Base-by-base conservation (phyloP, 148 eudicot genomes). In the Chenopodium berlandieri region DNA sequence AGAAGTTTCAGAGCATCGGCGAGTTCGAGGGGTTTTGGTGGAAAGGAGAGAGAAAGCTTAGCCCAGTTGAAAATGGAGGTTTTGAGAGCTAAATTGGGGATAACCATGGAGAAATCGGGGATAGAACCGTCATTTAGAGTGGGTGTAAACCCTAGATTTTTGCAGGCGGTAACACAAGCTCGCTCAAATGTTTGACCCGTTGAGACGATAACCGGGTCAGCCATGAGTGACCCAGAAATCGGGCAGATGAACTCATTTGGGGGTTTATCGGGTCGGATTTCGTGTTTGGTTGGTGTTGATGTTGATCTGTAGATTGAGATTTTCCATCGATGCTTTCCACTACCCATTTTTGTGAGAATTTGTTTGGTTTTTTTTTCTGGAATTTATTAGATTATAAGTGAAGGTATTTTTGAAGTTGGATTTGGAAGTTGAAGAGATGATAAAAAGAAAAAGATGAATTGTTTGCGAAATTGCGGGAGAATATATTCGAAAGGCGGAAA, bases 151-250 rank as follows among this genome's bases (percentile, higher is more conserved):
- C 83, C 80, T 0, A 95, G 80, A 19, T 83, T 83, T 34, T 84
- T 88, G 80, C 96, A 95, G 34, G 93, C 95, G 3, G 70, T 75
- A 6, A 92, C 91, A 71, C 94, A 95, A 83, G 86, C 88, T 37
- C 94, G 90, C 16, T 95, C 98, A 81, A 93, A 92, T 3, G 98
- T 92, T 63, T 92, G 96, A 77, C 98, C 97, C 19, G 97, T 90
- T 65, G 97, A 86, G 67, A 93, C 89, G 7, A 95, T 91, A 1
- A 93, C 98, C 4, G 97, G 98, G 83, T 95, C 98, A 11, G 89
- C 90, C 97, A 95, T 95, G 44, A 95, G 85, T 37, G 82, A 69
- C 17, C 87, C 85, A 4, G 97, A 93, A 31, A 95, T 81, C 0
- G 98, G 93, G 75, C 98, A 95, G 11, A 89, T 25, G 87, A 93